Evolutionary conservation across 2,329 filamentous ascomycete species (phyloP).

Genomic region (Trichoderma guizhouense): DNA sequence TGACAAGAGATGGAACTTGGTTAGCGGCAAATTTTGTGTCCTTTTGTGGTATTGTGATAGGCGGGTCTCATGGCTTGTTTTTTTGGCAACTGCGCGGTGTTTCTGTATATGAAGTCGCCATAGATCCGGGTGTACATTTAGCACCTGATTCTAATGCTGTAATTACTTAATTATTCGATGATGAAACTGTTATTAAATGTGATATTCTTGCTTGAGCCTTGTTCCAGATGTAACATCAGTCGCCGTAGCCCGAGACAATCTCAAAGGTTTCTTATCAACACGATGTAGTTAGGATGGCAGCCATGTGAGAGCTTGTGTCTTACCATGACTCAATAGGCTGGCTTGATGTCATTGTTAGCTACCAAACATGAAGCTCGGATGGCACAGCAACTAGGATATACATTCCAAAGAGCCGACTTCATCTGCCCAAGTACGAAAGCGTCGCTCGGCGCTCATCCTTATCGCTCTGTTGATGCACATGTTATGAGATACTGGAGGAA

Average conservation of each 20-base stretch:
- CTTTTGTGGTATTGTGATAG: conserved; percentile 17
- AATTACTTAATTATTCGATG: conserved; percentile 32
- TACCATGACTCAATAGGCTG: not conserved
- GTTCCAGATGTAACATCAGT: not conserved
- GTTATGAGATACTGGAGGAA: not conserved
- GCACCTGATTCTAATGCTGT: conserved; percentile 44
- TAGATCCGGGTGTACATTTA: conserved; percentile 31
- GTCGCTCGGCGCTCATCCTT: not conserved
- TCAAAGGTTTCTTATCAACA: not conserved
- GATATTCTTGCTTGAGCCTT: not conserved
- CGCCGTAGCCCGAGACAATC: not conserved
- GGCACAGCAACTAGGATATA: not conserved
- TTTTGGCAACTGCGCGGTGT: conserved; percentile 18
- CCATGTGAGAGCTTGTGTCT: not conserved
- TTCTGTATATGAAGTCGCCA: conserved; percentile 26
- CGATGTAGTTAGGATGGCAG: not conserved
- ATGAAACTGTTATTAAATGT: not conserved
- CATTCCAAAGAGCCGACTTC: not conserved
- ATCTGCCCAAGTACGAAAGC: not conserved
- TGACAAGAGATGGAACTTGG: not conserved
- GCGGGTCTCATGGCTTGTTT: conserved; percentile 10
- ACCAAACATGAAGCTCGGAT: no score
- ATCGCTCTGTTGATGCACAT: not conserved
- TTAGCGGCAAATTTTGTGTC: not conserved
- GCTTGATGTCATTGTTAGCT: not conserved